A percentile compares a stretch with the other conserved stretches of the same genome.
Evolutionary conservation across 305 asterid genomes (phyloP).

Genomic region (Withania somnifera): DNA sequence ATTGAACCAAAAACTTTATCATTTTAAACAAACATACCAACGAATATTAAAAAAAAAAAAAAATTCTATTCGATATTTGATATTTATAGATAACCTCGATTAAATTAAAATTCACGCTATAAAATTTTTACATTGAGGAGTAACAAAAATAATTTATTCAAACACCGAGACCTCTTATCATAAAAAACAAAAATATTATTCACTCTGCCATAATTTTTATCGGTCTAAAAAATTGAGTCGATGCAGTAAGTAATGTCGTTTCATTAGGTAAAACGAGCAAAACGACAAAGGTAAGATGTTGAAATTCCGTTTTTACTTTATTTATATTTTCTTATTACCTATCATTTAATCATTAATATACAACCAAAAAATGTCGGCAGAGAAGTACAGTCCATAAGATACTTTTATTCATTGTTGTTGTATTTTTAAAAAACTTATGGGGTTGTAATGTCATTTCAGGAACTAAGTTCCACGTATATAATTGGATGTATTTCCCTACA

Average conservation of each 20-base stretch:
- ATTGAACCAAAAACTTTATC: neutral
- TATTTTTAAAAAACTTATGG: neutral
- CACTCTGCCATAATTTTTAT: neutral
- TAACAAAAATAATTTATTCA: too few relatives aligned
- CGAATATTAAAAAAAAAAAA: neutral
- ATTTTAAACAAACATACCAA: neutral
- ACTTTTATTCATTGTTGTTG: neutral
- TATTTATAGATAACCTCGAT: too few relatives aligned
- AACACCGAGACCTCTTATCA: neutral
- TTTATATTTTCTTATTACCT: neutral
- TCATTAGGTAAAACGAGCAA: neutral
- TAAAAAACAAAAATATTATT: neutral
- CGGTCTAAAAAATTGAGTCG: neutral
- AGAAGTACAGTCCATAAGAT: neutral
- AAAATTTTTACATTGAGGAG: too few relatives aligned
- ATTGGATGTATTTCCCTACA: neutral
- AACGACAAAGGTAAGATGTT: neutral
- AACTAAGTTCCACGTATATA: neutral
- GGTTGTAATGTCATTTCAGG: neutral
- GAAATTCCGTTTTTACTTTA: neutral
- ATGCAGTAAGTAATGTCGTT: neutral
- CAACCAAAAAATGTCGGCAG: neutral
- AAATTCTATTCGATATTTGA: too few relatives aligned
- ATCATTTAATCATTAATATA: neutral
- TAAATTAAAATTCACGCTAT: too few relatives aligned